phyloP scores from a whole-genome alignment of 257 asterid species.

The Nicotiana attenuata region DNA sequence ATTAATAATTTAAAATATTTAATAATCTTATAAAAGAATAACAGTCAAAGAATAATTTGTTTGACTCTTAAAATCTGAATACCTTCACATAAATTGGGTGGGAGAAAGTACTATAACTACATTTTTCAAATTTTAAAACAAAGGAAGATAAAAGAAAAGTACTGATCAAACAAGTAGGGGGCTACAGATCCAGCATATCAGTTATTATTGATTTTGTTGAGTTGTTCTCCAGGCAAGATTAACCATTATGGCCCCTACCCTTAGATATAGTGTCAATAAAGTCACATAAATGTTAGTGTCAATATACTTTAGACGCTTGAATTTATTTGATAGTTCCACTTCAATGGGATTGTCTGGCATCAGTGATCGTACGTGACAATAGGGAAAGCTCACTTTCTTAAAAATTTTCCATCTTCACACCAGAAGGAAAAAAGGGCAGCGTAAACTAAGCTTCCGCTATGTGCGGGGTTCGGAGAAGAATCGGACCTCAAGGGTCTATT shows the following conservation, averaged over 20 bases:
- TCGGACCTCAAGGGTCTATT: no score
- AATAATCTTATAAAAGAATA: no score
- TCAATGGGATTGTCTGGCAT: background rate
- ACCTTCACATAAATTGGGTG: no score
- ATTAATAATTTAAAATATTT: no score
- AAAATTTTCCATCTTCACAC: background rate
- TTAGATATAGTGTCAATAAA: conserved; percentile 8
- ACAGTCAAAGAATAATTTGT: no score
- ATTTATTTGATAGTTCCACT: background rate
- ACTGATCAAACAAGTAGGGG: background rate
- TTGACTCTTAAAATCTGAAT: no score
- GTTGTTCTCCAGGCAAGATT: background rate
- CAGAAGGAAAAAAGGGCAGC: no score
- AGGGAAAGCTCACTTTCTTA: background rate
- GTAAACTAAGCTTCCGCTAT: no score
- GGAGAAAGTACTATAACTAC: no score
- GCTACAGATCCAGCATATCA: background rate
- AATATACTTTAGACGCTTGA: background rate
- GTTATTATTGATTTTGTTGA: background rate
- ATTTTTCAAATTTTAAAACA: no score
- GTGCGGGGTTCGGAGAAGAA: no score
- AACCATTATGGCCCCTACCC: conserved; percentile 9
- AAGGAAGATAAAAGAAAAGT: background rate
- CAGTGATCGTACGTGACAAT: background rate
- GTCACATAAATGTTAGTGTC: conserved; percentile 19